A percentile compares a stretch with the other conserved stretches of the same genome.
These are phyloP conservation scores for Colletotrichum orchidophilum DNA, from an alignment of 2,329 filamentous ascomycete species.

Conservation along the genomic window DNA sequence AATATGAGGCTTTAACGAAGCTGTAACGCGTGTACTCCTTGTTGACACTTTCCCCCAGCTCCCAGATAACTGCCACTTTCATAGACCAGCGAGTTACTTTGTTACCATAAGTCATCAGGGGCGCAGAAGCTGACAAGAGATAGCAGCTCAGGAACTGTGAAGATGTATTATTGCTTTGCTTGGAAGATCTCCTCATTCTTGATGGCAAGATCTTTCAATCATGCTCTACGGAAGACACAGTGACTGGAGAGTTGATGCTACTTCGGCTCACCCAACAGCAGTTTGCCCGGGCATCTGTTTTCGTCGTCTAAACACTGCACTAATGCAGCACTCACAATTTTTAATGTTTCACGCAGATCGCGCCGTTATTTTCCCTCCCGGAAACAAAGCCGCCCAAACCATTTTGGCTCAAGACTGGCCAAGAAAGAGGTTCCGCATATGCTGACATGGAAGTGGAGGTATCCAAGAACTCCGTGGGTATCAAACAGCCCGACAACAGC, in stretches of 20 bases:
- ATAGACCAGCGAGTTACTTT: too few species aligned
- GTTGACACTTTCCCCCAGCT: too few species aligned
- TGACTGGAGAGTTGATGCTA: neutral
- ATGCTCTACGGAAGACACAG: neutral
- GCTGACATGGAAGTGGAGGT: constrained; percentile 22
- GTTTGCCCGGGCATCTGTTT: neutral
- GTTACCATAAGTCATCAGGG: too few species aligned
- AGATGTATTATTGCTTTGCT: too few species aligned
- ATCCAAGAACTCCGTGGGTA: constrained; percentile 14
- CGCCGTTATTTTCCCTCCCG: neutral
- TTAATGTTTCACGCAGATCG: neutral
- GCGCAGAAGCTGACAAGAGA: too few species aligned
- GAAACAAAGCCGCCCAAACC: neutral
- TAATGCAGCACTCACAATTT: neutral
- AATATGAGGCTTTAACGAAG: too few species aligned
- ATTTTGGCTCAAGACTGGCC: constrained; percentile 12
- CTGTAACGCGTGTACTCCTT: too few species aligned
- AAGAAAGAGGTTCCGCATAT: constrained; percentile 19
- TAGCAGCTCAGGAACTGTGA: too few species aligned
- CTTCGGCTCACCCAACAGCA: neutral
- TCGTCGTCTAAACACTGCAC: neutral
- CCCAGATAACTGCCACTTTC: too few species aligned
- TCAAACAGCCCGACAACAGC: neutral
- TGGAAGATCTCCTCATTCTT: too few species aligned
- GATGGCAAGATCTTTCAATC: neutral